Conservation (phyloP, 352 stramenopile genomes). For the Pythium aphanidermatum region DNA sequence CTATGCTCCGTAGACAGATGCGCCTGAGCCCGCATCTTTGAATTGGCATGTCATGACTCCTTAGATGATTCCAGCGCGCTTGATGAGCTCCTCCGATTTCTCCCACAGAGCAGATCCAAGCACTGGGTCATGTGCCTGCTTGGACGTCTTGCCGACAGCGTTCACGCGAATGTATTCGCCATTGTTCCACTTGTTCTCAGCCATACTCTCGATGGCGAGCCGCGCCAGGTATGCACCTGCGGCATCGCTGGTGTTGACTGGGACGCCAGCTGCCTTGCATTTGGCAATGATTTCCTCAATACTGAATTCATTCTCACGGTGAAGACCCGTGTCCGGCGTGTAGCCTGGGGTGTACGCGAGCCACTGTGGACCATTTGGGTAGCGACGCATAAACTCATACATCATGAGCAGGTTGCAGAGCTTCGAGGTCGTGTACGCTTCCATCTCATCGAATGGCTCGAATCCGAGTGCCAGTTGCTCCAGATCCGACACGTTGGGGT, state of each 20-base stretch:
- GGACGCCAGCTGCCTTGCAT: constrained; percentile 10
- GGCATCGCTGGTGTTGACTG: constrained; percentile 14
- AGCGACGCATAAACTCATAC: constrained; percentile 22
- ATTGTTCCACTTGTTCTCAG: constrained; percentile 7
- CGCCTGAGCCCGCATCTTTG: no score
- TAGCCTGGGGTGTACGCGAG: constrained; percentile 17
- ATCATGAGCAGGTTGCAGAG: constrained; percentile 24
- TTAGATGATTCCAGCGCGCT: no score
- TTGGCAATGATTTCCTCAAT: not conserved
- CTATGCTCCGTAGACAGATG: no score
- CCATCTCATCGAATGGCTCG: constrained; percentile 22
- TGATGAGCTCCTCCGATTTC: constrained; percentile 18
- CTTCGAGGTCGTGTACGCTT: constrained; percentile 27
- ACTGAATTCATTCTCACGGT: constrained; percentile 9
- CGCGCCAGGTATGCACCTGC: constrained; percentile 21
- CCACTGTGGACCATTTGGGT: constrained; percentile 6
- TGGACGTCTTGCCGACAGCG: constrained; percentile 14
- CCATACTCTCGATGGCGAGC: constrained; percentile 9
- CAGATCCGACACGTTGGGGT: constrained; percentile 21
- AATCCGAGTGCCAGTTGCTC: constrained; percentile 19
- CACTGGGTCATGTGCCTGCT: constrained; percentile 18
- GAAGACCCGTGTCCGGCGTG: constrained; percentile 15
- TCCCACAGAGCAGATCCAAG: constrained; percentile 24
- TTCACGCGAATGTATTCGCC: constrained; percentile 25
- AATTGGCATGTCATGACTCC: no score